Evolutionary conservation across 176 grass and related monocot genomes (phyloP), one percentile per base, ranked within the genome.

Genomic region (Bromus sterilis): DNA sequence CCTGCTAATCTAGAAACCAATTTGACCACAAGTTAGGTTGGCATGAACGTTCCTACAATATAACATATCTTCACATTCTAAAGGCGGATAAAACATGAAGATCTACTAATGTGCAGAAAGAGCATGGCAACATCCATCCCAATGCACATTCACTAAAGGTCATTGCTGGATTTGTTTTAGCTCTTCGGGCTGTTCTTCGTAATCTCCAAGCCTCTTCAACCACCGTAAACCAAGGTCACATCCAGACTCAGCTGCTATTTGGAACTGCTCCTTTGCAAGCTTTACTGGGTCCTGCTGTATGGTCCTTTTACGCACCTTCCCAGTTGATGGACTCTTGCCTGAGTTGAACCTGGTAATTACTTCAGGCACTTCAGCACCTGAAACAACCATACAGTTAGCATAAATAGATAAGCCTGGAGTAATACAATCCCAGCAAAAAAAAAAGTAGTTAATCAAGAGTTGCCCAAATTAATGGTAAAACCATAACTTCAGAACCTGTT

Each of bases 301-400:
- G 23, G 68, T 78, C 44, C 64, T 66, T 65, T 91, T 98, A 30
- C 90, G 51, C 55, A 83, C 64, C 65, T 90, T 92, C 36, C 88
- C 83, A 32, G 83, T 87, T 40, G 85, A 90, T 31, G 87, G 82
- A 78, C 90, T 93, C 82, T 86, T 90, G 33, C 78, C 67, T 18
- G 85, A 90, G 77, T 77, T 87, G 76, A 98, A 98, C 65, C 83
- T 94, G 56, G 90, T 94, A 78, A 98, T 89, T 53, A 89, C 86
- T 83, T 94, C 92, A 60, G 92, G 95, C 16, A 98, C 84, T 80
- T 91, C 78, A 71, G 83, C 88, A 87, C 95, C 92, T 98, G 77
- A 51, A 84, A 72, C 13, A 60, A 14, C 46, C 46, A 29, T 32
- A 46, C 37, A 6, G 39, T 84, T 73, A 46, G 41, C 30, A 55